Base-by-base conservation (phyloP, 2,329 filamentous ascomycete genomes). In the Dactylellina drechsleri region DNA sequence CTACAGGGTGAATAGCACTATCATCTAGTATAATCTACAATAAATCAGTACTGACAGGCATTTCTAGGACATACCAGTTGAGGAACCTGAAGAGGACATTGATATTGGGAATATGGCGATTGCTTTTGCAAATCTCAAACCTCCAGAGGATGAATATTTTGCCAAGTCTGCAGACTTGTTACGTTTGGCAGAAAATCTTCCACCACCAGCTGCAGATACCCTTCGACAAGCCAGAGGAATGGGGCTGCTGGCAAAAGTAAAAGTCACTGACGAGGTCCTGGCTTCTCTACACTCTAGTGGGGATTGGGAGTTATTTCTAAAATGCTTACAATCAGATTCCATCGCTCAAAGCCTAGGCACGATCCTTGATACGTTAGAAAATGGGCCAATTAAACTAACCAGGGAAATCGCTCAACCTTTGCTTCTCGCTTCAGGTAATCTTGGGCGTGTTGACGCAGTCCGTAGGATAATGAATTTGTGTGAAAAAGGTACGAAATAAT, bases 51-150 rank as follows among this genome's bases (percentile, higher is more conserved):
- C 43, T 16, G 28, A 16, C 43, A 58, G 43, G 7, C 8, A 64
- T 1, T 20, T 3, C 1, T 43, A 67, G 64, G 53, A 47, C 26
- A 26, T 67, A 28, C 53, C 64, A 6, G 15, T 58, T 12, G 53
- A 52, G 12, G 53, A 67, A 53, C 53, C 64, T 13, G 28, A 20
- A 0, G 53, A 59, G 15, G 43, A 52, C 15, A 7, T 67, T 4
- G 64, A 67, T 49, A 40, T 53, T n/a, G 12, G 47, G 20, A 16
- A 49, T 4, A 56, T 66, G n/a, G 40, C 61, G 10, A 6, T 26
- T 15, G 40, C 61, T 4, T 66, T 66, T 20, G 28, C 36, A 4
- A n/a, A 57, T 6, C 61, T 66, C 13, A 43, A 43, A 23, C 20
- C 49, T 15, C 36, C 61, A 5, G 40, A 47, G 8, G 20, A 49